Evolutionary conservation across 768 basidiomycete genomes (phyloP).

Genomic region (Rhodosporidiobolus odoratus): DNA sequence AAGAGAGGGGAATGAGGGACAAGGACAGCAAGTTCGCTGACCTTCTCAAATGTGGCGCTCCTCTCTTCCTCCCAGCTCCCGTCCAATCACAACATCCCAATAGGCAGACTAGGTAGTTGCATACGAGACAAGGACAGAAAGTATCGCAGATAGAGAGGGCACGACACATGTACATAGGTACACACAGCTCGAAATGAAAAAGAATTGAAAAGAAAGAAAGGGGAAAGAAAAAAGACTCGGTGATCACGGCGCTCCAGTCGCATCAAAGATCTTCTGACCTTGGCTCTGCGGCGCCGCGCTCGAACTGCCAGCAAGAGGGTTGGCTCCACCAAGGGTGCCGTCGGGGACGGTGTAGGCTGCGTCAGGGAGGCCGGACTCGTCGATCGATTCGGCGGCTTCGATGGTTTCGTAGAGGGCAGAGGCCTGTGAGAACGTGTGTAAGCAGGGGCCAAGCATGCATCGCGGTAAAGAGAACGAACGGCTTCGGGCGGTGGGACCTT

Average conservation of each 20-base stretch:
- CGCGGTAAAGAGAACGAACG: slow-evolving; percentile 10
- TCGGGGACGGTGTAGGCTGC: slow-evolving; percentile 46
- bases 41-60: no score
- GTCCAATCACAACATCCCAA: no score
- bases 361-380: slow-evolving; percentile 47
- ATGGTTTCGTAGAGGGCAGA: slow-evolving; percentile 90
- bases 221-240: no score
- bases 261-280: slow-evolving; percentile 24
- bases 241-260: no score
- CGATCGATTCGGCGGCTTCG: slow-evolving; percentile 54
- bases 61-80: no score
- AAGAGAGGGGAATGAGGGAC: no score
- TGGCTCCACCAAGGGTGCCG: slow-evolving; percentile 7
- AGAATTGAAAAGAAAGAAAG: no score
- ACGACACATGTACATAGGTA: no score
- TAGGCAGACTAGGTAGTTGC: no score
- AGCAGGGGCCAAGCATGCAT: not conserved
- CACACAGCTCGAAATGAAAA: no score
- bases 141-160: not conserved
- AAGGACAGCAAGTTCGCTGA: no score
- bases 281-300: not conserved
- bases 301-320: slow-evolving; percentile 11
- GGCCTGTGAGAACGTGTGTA: slow-evolving; percentile 48
- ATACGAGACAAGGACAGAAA: not conserved
- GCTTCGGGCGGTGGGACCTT: slow-evolving; percentile 97